Conservation (phyloP, 1,139 yeast species). For the Blastobotrys arbuscula region DNA sequence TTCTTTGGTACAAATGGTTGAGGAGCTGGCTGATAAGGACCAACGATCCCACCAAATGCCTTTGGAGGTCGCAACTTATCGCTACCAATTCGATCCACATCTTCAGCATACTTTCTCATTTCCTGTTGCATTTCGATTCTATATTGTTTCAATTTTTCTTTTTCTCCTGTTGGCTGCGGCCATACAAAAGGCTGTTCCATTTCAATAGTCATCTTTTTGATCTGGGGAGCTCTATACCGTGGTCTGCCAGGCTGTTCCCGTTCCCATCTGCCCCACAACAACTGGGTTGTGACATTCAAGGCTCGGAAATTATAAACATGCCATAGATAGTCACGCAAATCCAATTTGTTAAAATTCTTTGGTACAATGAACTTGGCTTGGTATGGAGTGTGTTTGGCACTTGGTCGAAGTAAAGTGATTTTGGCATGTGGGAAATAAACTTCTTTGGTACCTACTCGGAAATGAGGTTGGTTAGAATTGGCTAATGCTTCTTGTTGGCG, state of each 20-base stretch:
- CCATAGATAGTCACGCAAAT: slow-evolving; percentile 84
- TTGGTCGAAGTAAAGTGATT: slow-evolving; percentile 72
- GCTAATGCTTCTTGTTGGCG: slow-evolving; percentile 52
- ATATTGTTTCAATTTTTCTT: slow-evolving; percentile 33
- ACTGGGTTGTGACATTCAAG: slow-evolving; percentile 77
- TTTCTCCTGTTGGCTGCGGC: slow-evolving; percentile 59
- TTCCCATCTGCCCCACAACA: slow-evolving; percentile 65
- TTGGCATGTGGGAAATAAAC: slow-evolving; percentile 82
- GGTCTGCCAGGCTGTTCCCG: slow-evolving; percentile 59
- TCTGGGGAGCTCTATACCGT: slow-evolving; percentile 73
- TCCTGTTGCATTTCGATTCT: slow-evolving; percentile 26
- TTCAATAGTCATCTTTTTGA: slow-evolving; percentile 91
- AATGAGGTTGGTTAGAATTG: slow-evolving; percentile 62
- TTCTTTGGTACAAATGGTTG: slow-evolving; percentile 62
- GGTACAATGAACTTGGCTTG: slow-evolving; percentile 95
- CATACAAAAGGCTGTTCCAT: slow-evolving; percentile 90
- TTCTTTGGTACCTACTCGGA: slow-evolving; percentile 66
- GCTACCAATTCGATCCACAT: slow-evolving; percentile 52
- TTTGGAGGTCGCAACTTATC: slow-evolving; percentile 62
- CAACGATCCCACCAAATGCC: slow-evolving; percentile 73
- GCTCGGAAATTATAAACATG: slow-evolving; percentile 85
- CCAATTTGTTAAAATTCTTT: slow-evolving; percentile 82
- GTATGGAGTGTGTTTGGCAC: slow-evolving; percentile 91
- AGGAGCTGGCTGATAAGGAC: slow-evolving; percentile 61
- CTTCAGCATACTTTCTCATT: slow-evolving; percentile 35